phyloP scores from a whole-genome alignment of 345 rosid genomes.

The Aegle marmelos region DNA sequence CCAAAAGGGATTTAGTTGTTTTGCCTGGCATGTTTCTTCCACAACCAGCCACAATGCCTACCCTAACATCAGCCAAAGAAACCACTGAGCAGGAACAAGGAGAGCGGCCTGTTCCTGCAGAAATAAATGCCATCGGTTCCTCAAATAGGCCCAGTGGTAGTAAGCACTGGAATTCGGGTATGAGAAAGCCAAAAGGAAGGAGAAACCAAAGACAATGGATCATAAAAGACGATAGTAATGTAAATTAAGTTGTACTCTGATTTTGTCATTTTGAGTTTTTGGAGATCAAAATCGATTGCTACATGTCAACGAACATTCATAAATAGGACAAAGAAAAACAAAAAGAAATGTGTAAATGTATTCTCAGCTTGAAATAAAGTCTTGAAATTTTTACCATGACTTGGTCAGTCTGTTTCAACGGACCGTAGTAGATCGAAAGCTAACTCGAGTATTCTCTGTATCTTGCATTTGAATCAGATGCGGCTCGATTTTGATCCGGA shows the following conservation, averaged over 20 bases:
- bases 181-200: conserved; percentile 26
- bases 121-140: conserved; percentile 31
- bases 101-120: conserved; percentile 18
- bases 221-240: conserved; percentile 29
- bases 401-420: neutral
- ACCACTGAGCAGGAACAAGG: conserved; percentile 35
- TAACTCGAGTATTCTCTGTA: neutral
- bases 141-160: conserved; percentile 29
- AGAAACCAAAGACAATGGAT: conserved; percentile 48
- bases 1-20: conserved; percentile 48
- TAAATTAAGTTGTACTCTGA: conserved; percentile 4
- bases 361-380: neutral
- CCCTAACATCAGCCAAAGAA: conserved; percentile 29
- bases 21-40: conserved; percentile 79
- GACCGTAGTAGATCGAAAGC: neutral
- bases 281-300: too few species aligned
- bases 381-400: neutral
- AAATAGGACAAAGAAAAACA: neutral
- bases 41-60: conserved; percentile 24
- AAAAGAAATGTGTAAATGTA: neutral
- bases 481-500: too few species aligned
- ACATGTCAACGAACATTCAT: neutral
- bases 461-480: neutral
- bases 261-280: neutral
- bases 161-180: conserved; percentile 20